Percentiles rank a stretch among this genome's conserved stretches.
Evolutionary conservation across 768 basidiomycete species (phyloP).

Genomic region (Boletus sp.): DNA sequence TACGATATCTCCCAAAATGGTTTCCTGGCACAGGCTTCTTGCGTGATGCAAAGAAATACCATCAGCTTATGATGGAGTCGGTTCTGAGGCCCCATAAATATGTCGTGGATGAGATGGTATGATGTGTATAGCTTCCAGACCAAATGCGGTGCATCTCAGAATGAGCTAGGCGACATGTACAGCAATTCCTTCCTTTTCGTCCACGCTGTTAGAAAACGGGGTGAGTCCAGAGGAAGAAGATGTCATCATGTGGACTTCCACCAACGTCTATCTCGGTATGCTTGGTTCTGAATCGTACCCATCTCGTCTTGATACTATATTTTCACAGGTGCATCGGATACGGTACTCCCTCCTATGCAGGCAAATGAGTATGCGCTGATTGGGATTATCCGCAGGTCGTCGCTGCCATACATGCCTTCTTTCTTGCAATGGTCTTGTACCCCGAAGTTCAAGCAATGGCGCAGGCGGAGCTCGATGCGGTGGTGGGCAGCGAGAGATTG

Average conservation of each 20-base stretch:
- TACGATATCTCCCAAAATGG: constrained; percentile 35
- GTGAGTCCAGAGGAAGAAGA: constrained; percentile 19
- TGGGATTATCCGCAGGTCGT: constrained; percentile 1
- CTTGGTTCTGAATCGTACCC: too few relatives aligned
- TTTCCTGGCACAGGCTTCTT: constrained; percentile 36
- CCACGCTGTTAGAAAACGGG: constrained; percentile 10
- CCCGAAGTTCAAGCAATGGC: constrained; percentile 25
- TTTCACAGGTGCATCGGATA: constrained; percentile 43
- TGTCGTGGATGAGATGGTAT: constrained; percentile 47
- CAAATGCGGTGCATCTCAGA: not conserved
- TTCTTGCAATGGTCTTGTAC: constrained; percentile 23
- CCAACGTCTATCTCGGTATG: constrained; percentile 9
- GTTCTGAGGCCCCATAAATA: constrained; percentile 44
- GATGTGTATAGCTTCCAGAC: not conserved
- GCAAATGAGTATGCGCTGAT: constrained; percentile 27
- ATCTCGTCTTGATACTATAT: not conserved
- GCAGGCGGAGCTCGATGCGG: constrained; percentile 22
- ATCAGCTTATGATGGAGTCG: constrained; percentile 33
- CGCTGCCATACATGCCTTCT: constrained; percentile 19
- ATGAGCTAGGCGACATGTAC: constrained; percentile 15
- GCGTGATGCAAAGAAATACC: constrained; percentile 27
- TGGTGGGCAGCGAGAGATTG: constrained; percentile 22
- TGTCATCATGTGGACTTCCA: constrained; percentile 19
- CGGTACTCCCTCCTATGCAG: constrained; percentile 36
- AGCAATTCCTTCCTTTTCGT: constrained; percentile 19